Evolutionary conservation across 225 moss, liverwort and hornwort genomes (phyloP), one percentile per base, ranked within the genome.

Genomic region (Pleurozium schreberi): DNA sequence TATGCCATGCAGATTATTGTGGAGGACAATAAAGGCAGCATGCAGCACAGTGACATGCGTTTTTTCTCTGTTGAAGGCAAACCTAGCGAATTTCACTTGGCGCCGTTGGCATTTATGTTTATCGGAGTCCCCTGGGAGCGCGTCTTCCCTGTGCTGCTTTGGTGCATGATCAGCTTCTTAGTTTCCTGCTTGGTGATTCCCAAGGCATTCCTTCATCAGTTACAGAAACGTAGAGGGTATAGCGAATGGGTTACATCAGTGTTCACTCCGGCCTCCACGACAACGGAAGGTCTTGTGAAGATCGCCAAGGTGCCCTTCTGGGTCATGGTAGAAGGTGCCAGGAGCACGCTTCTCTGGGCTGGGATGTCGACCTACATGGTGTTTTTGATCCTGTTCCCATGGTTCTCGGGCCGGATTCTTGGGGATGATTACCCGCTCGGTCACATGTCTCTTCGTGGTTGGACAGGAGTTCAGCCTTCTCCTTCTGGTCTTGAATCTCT

Each of bases 371-470:
- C 84, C 22, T 96, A 95, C 79, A 73, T 95, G 85, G 36, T 83
- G 30, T 92, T 73, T 88, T 88, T 98, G 79, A 89, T 94, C 34
- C 21, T 94, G 20, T 96, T 97, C 65, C 98, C 98, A n/a, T 98
- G 98, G 98, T 97, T 97, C 80, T 97, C 92, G 84, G 98, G 97
- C 65, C 91, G 92, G 76, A 92, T 97, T 67, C 97, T 98, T 84
- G 95, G 95, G 55, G 96, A 97, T 83, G 95, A 95, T 81, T 95
- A 95, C 87, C 97, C 97, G 36, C 90, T 96, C 57, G 98, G 98
- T 38, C 87, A 93, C 76, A 93, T 98, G 96, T 96, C 93, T 40
- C 77, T 98, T 76, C 93, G 82, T 69, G 98, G 98, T 61, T 98
- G 98, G 98, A 95, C 95, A 73, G 92, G 96, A 20, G 64, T 82